Base-by-base conservation (phyloP, 768 basidiomycete species). In the Lenzites betulinus region DNA sequence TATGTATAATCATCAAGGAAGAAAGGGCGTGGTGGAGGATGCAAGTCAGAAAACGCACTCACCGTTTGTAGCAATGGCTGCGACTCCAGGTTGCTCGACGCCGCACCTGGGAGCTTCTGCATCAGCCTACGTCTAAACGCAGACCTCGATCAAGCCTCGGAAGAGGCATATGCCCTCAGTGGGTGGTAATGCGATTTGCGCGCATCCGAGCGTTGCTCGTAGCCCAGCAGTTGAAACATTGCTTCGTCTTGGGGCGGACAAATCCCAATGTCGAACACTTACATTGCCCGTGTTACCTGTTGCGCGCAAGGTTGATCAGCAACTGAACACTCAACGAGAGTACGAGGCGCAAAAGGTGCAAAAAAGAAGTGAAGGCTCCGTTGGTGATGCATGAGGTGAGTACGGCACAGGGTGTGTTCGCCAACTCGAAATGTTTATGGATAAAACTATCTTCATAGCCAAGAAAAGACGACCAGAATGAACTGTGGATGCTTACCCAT, bases 351-450 rank as follows among this genome's bases (percentile, higher is more conserved):
- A 33, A 33, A 33, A 33, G 38, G 28, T 38, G 11, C 33, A 6
- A 20, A 25, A 41, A 28, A 15, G 12, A 38, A 47, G 39, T 55
- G 69, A 70, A 71, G 65, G 74, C 72, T 79, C 78, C 76, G 78
- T 75, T 79, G 78, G 78, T 79, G 78, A 79, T 90, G 88, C 88
- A 89, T 89, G 87, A 71, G 78, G 36, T 63, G 87, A 89, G 86
- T 74, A 73, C 72, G 87, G 87, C 79, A 88, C 87, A 88, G 83
- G 76, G 77, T 75, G 65, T 72, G 74, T 65, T 89, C 88, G 84
- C 87, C 86, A 72, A 78, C 87, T 88, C 87, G n/a, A 84, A 69
- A 75, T 68, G 66, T 69, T 74, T 72, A 85, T 86, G 85, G 85
- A 85, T 60, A 78, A 75, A 54, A 74, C 65, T 81, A 86, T 89